phyloP scores from a whole-genome alignment of 805 yeast species.

The Saccharomycopsis fibuligera region DNA sequence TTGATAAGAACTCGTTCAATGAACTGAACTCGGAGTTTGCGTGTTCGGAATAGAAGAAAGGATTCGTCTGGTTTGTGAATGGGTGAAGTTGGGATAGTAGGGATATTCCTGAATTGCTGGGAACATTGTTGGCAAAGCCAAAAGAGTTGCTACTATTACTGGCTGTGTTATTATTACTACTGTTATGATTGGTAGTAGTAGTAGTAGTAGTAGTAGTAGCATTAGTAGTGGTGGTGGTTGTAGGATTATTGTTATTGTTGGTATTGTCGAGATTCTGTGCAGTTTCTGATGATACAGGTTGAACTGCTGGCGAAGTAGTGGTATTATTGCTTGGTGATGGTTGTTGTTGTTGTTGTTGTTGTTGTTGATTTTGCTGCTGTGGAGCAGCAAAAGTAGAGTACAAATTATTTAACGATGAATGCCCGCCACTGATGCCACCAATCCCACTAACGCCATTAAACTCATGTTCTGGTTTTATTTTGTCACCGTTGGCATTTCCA shows the following conservation, averaged over 20 bases:
- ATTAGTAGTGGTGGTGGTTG: neutral
- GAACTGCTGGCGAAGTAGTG: too few species aligned
- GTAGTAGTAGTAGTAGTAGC: neutral
- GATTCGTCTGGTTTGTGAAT: constrained; percentile 46
- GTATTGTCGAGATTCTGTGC: neutral
- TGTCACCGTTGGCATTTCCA: too few species aligned
- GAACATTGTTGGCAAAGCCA: too few species aligned
- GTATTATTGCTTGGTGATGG: neutral
- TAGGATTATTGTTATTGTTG: constrained; percentile 1
- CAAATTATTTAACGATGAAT: neutral
- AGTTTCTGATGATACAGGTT: too few species aligned
- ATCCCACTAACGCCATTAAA: too few species aligned
- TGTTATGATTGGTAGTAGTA: neutral
- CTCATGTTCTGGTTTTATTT: too few species aligned
- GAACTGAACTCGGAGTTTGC: constrained; percentile 91
- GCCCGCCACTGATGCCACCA: neutral
- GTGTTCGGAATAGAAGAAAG: constrained; percentile 82
- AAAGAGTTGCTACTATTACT: constrained; percentile 6
- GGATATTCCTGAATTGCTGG: constrained; percentile 29
- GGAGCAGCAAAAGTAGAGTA: constrained; percentile 3
- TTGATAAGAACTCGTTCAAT: constrained; percentile 77
- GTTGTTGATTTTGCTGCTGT: neutral
- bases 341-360: constrained; percentile 1
- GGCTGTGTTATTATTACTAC: constrained; percentile 2
- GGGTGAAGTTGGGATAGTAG: constrained; percentile 34